Evolutionary conservation across 257 asterid genomes (phyloP), one percentile per base, ranked within the genome.

Genomic region (Gentiana dahurica): DNA sequence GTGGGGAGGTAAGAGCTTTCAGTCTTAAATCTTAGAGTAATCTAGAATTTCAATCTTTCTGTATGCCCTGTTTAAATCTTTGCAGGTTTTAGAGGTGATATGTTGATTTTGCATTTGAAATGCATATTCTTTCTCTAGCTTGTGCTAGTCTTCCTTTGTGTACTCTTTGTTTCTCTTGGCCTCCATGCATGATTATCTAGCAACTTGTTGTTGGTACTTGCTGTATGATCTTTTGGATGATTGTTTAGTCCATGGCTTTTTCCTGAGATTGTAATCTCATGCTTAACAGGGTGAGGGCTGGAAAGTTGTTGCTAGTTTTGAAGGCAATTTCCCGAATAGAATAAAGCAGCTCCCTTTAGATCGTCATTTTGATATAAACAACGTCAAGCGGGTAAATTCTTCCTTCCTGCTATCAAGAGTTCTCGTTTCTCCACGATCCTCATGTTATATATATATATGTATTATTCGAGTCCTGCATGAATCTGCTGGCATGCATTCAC

Each of bases 221-320:
- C 10, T 41, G 6, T 7, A 10, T 7, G 9, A 10, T 5, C 46
- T 41, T 7, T 41, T 41, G 46, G 46, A 41, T 41, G 46, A 41
- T 10, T 41, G 46, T 41, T 41, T 10, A 41, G 8, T 41, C 44
- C 4, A 39, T 34, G 39, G 13, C 6, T 51, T 12, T 41, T 55
- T 2, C n/a, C 35, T 69, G 51, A 49, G 35, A 55, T 64, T 49
- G 8, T 62, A 39, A 44, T 52, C 52, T 47, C 34, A 61, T 67
- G 54, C 53, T 53, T 54, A 71, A 34, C 81, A 91, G 98, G 98
- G 98, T 64, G 76, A 75, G 65, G 98, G 98, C 56, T 91, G 98
- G 98, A 91, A 91, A 81, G 95, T 91, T 58, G 98, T 91, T 70
- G 82, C 94, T 15, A 83, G 95, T 74, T 92, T 92, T 75, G 98